Percentiles rank a stretch among this genome's conserved stretches.
Evolutionary conservation across 148 eudicot genomes (phyloP).

Genomic region (Camellia lanceoleosa): DNA sequence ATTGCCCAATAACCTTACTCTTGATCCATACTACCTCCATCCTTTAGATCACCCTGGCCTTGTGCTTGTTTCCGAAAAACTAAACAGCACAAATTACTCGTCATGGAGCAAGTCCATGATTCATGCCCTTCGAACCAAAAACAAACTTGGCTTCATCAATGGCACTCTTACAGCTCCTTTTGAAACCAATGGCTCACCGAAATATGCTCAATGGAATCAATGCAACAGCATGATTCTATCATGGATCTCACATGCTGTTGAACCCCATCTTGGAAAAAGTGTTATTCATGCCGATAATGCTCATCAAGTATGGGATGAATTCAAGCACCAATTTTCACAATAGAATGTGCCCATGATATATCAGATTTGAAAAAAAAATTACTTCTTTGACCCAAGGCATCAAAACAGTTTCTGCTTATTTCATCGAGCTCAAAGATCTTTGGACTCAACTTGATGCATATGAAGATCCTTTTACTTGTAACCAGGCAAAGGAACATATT

Average conservation of each 20-base stretch:
- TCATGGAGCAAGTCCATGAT: constrained; percentile 7
- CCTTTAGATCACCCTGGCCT: neutral
- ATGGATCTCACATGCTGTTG: constrained; percentile 13
- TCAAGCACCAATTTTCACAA: too few relatives aligned
- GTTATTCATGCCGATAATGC: constrained; percentile 5
- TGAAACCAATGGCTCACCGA: neutral
- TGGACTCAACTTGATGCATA: too few relatives aligned
- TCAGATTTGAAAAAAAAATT: too few relatives aligned
- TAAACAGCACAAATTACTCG: neutral
- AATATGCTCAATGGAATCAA: constrained; percentile 11
- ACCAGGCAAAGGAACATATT: too few relatives aligned
- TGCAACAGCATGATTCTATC: constrained; percentile 18
- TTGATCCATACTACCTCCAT: neutral
- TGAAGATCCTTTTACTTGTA: too few relatives aligned
- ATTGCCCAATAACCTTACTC: neutral
- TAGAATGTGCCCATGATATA: too few relatives aligned
- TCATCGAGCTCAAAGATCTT: too few relatives aligned
- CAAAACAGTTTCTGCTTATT: too few relatives aligned
- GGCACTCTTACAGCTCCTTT: neutral
- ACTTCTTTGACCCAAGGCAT: neutral
- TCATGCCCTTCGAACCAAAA: neutral
- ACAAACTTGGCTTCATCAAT: neutral
- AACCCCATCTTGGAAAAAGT: neutral
- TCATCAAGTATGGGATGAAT: constrained; percentile 7
- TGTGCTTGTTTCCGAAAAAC: neutral